Evolutionary conservation across 139 green algal genomes (phyloP).

Genomic region (Chlorella sp.): DNA sequence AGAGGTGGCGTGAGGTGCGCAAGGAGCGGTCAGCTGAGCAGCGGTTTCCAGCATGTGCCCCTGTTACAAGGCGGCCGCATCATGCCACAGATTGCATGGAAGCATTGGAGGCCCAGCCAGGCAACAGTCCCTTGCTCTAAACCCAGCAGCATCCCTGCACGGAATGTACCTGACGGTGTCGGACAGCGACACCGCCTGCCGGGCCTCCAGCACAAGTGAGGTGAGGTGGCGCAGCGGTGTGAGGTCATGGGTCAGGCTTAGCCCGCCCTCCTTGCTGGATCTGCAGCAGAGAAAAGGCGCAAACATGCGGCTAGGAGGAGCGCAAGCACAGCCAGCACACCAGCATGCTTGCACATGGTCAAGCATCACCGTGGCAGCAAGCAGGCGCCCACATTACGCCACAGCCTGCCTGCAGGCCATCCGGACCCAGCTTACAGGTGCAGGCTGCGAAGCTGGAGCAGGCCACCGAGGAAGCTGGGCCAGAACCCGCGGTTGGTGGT

Average conservation of each 20-base stretch:
- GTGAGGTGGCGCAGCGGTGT: neutral
- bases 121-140: too few relatives aligned
- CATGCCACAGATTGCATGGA: neutral
- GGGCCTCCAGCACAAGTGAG: conserved; percentile 9
- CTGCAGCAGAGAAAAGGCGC: too few relatives aligned
- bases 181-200: neutral
- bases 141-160: too few relatives aligned
- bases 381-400: too few relatives aligned
- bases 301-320: too few relatives aligned
- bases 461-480: neutral
- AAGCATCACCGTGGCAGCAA: too few relatives aligned
- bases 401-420: too few relatives aligned
- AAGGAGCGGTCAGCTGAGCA: neutral
- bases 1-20: neutral
- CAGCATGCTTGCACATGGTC: too few relatives aligned
- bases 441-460: neutral
- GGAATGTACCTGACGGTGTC: neutral
- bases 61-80: neutral
- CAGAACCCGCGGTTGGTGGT: conserved; percentile 16
- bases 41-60: neutral
- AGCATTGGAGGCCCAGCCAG: too few relatives aligned
- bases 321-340: too few relatives aligned
- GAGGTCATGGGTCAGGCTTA: conserved; percentile 20
- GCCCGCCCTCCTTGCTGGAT: conserved; percentile 15
- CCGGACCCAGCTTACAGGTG: neutral